phyloP scores from a whole-genome alignment of 441 rosid genomes.

The Rhodomyrtus psidioides region DNA sequence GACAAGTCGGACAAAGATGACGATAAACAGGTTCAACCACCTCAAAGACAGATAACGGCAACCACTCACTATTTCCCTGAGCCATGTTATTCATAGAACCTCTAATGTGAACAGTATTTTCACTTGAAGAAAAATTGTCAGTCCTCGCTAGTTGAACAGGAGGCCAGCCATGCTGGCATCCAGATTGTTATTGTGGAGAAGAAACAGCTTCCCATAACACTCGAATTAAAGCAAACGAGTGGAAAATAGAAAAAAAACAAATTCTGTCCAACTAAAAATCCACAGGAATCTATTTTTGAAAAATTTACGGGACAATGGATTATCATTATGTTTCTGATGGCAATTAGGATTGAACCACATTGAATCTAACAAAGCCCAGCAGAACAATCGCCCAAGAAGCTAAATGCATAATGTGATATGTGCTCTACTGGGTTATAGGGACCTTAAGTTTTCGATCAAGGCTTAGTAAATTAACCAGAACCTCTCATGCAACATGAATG shows the following conservation, averaged over 20 bases:
- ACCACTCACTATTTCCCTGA: neutral
- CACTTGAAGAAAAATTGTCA: neutral
- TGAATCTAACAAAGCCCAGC: neutral
- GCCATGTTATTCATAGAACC: neutral
- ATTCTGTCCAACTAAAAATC: neutral
- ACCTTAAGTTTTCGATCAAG: neutral
- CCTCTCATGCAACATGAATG: neutral
- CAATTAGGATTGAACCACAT: neutral
- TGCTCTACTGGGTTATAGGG: neutral
- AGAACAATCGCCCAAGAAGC: neutral
- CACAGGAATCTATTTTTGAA: neutral
- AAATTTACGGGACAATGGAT: neutral
- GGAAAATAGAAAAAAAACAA: neutral
- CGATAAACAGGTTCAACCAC: neutral
- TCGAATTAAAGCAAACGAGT: neutral
- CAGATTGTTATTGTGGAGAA: neutral
- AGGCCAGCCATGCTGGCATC: neutral
- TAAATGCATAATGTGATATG: neutral
- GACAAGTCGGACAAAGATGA: neutral
- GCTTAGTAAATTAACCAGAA: neutral
- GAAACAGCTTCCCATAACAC: neutral
- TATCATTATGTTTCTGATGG: neutral
- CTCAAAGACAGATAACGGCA: neutral
- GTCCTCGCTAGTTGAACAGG: neutral
- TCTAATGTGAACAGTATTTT: neutral